A percentile compares a stretch with the other conserved stretches of the same genome.
phyloP scores from a whole-genome alignment of 352 stramenopile genomes.

The Globisporangium lucens region DNA sequence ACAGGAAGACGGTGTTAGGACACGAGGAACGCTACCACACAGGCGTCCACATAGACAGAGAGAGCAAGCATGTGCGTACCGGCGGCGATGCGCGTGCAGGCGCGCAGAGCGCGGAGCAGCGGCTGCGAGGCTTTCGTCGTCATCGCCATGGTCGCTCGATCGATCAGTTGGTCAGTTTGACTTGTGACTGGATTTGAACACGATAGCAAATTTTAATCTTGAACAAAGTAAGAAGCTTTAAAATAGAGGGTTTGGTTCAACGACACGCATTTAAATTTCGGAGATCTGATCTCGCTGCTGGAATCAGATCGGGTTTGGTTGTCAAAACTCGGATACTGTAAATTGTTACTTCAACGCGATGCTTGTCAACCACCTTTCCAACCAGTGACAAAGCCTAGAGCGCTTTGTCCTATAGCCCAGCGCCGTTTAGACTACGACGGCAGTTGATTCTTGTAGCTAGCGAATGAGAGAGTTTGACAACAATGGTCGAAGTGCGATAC shows the following conservation, averaged over 20 bases:
- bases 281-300: not conserved
- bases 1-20: not conserved
- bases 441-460: too few relatives aligned
- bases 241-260: not conserved
- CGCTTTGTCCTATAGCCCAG: not conserved
- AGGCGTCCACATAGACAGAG: not conserved
- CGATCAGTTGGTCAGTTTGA: not conserved
- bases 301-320: not conserved
- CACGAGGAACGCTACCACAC: not conserved
- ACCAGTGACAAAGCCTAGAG: not conserved
- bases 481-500: too few relatives aligned
- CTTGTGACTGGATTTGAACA: not conserved
- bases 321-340: not conserved
- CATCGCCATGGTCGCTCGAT: not conserved
- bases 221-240: not conserved
- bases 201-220: not conserved
- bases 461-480: too few relatives aligned
- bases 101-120: not conserved
- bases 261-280: not conserved
- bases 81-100: not conserved
- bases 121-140: constrained; percentile 1
- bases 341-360: too few relatives aligned
- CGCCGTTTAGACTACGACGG: not conserved
- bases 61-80: not conserved
- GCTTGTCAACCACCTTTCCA: too few relatives aligned